Conservation (phyloP, 2,329 filamentous ascomycete genomes). For the Fusarium verrucosum region DNA sequence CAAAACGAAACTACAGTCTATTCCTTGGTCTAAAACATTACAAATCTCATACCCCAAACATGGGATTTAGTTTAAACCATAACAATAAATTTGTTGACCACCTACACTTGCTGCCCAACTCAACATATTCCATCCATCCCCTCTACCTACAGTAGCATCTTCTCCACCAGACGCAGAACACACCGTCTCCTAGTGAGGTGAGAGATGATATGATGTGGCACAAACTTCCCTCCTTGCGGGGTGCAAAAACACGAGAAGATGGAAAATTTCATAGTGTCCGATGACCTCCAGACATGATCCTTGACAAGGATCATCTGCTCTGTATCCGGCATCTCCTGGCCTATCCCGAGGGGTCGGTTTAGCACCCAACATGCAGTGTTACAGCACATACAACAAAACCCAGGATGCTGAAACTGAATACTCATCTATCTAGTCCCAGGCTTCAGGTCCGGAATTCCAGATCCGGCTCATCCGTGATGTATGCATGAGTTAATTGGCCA, state of each 20-base stretch:
- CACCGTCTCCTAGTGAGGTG: slow-evolving; percentile 32
- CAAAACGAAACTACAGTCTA: slow-evolving; percentile 2
- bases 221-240: slow-evolving; percentile 24
- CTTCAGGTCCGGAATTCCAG: slow-evolving; percentile 43
- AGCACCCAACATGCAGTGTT: slow-evolving; percentile 10
- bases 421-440: slow-evolving; percentile 34
- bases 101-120: slow-evolving; percentile 9
- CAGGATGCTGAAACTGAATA: slow-evolving; percentile 25
- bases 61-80: neutral
- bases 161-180: slow-evolving; percentile 2
- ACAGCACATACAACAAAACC: neutral
- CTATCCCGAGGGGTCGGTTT: slow-evolving; percentile 35
- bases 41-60: neutral
- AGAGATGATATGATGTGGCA: slow-evolving; percentile 41
- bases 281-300: slow-evolving; percentile 38
- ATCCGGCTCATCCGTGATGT: slow-evolving; percentile 40
- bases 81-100: slow-evolving; percentile 14
- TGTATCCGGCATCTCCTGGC: slow-evolving; percentile 12
- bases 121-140: slow-evolving; percentile 17
- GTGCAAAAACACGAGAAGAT: slow-evolving; percentile 16
- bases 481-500: slow-evolving; percentile 36
- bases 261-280: slow-evolving; percentile 32
- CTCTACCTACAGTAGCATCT: slow-evolving; percentile 10
- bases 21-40: neutral
- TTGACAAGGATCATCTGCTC: slow-evolving; percentile 16